Conservation (phyloP, 148 eudicot species). For the Rhododendron simsii region DNA sequence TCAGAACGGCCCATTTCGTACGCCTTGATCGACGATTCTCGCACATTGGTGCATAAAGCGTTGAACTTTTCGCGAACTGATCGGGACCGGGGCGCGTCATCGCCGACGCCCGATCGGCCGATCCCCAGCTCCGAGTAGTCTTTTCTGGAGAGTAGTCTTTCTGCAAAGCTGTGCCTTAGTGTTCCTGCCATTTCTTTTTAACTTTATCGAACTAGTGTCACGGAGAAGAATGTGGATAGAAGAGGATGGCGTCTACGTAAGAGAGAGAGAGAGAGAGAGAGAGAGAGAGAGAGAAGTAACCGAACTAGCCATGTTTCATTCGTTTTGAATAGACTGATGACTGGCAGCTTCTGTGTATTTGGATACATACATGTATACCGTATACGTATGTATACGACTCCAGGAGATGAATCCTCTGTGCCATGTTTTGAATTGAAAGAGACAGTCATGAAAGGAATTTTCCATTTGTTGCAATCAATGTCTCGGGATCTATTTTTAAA, state of each 20-base stretch:
- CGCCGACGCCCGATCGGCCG: neutral
- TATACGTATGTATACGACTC: no score
- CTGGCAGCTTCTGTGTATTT: no score
- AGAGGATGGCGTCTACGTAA: neutral
- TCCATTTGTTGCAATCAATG: no score
- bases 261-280: neutral
- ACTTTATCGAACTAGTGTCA: neutral
- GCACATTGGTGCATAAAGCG: slow-evolving; percentile 10
- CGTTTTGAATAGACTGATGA: no score
- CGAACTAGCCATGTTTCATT: no score
- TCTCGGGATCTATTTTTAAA: no score
- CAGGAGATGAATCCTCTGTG: no score
- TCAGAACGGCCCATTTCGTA: slow-evolving; percentile 53
- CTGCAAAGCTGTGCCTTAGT: slow-evolving; percentile 24
- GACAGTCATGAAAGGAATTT: no score
- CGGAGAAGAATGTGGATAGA: neutral
- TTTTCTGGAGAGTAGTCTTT: slow-evolving; percentile 26
- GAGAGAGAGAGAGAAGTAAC: no score
- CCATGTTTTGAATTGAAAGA: no score
- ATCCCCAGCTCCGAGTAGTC: slow-evolving; percentile 18
- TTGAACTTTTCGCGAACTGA: slow-evolving; percentile 2
- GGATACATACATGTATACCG: no score
- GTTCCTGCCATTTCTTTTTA: slow-evolving; percentile 35
- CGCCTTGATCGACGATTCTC: slow-evolving; percentile 11
- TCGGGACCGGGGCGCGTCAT: neutral